Evolutionary conservation across 805 yeast genomes (phyloP).

Genomic region (Zygotorulaspora florentina): DNA sequence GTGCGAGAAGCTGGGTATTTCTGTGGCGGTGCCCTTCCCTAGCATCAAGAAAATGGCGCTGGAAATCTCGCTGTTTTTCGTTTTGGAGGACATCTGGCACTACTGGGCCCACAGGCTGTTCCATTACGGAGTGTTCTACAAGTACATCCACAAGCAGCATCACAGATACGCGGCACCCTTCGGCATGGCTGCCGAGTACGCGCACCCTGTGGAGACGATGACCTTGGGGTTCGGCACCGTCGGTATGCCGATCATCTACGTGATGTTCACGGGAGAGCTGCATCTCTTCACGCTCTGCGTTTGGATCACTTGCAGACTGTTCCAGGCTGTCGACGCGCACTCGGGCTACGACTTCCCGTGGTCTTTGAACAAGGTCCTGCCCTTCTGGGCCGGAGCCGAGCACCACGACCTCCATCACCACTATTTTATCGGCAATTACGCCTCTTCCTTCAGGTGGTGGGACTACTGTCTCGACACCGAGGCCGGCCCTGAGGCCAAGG

Average conservation of each 20-base stretch:
- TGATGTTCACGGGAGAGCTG: constrained; percentile 61
- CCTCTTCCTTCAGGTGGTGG: constrained; percentile 92
- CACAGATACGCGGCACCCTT: constrained; percentile 95
- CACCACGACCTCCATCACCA: constrained; percentile 95
- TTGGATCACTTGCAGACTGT: constrained; percentile 80
- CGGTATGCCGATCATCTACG: constrained; percentile 82
- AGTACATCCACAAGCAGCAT: constrained; percentile 88
- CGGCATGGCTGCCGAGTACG: constrained; percentile 92
- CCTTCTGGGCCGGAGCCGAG: constrained; percentile 96
- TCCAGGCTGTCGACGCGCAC: constrained; percentile 93
- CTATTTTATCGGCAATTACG: constrained; percentile 86
- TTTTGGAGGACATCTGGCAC: constrained; percentile 90
- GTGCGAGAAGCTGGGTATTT: constrained; percentile 70
- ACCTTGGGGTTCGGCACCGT: constrained; percentile 88
- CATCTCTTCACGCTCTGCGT: constrained; percentile 77
- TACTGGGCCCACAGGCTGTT: constrained; percentile 85
- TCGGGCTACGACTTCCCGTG: constrained; percentile 96
- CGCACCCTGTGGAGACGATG: constrained; percentile 91
- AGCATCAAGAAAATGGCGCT: constrained; percentile 46
- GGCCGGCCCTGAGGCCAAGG: constrained; percentile 70
- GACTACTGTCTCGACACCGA: constrained; percentile 77
- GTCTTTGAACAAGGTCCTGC: constrained; percentile 81
- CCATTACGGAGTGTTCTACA: constrained; percentile 80
- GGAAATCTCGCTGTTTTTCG: constrained; percentile 74
- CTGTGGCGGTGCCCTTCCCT: constrained; percentile 79